Evolutionary conservation across 805 yeast species (phyloP).

Genomic region (Isabelozyma gotoi): DNA sequence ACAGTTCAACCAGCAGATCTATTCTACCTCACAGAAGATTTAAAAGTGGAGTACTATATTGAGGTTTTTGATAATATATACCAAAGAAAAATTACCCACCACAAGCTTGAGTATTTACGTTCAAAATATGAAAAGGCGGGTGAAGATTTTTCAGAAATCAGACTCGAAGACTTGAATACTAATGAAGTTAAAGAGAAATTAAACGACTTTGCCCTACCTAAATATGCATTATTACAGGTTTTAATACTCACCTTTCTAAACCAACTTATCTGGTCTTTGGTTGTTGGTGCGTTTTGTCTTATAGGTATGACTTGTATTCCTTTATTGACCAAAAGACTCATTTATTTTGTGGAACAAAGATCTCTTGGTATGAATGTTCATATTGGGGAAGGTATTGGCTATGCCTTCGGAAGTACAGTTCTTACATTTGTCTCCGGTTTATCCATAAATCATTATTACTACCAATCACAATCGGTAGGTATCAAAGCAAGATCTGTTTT

Average conservation of each 20-base stretch:
- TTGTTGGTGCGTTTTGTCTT: not conserved
- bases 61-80: conserved; percentile 6
- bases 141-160: not conserved
- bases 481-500: conserved; percentile 64
- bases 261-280: conserved; percentile 9
- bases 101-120: not conserved
- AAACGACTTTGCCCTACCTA: conserved; percentile 21
- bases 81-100: not conserved
- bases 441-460: conserved; percentile 56
- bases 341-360: conserved; percentile 26
- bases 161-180: not conserved
- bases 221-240: conserved; percentile 12
- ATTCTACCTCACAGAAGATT: conserved; percentile 25
- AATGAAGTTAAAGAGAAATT: conserved; percentile 16
- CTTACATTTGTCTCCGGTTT: conserved; percentile 11
- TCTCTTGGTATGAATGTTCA: conserved; percentile 14
- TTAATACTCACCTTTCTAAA: conserved; percentile 22
- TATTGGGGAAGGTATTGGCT: conserved; percentile 31
- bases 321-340: conserved; percentile 29
- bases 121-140: not conserved
- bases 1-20: conserved; percentile 59
- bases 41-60: conserved; percentile 20
- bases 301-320: conserved; percentile 8
- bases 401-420: conserved; percentile 31
- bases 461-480: conserved; percentile 56